These are phyloP conservation scores for Naganishia vishniacii DNA, from an alignment of 768 basidiomycete species.

Conservation along the genomic window DNA sequence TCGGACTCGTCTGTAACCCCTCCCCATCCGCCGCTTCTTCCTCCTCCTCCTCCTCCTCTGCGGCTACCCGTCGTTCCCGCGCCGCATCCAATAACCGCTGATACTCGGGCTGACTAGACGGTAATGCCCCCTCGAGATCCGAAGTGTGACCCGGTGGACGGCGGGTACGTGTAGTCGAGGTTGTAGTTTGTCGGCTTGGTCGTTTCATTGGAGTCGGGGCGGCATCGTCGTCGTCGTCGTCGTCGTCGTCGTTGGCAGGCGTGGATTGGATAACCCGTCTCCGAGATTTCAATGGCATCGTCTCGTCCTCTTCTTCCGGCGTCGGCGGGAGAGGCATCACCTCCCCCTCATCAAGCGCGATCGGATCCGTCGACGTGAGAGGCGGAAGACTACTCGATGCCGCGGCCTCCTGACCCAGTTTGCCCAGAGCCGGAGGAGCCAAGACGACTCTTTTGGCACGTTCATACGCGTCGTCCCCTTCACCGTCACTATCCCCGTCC, in stretches of 20 bases:
- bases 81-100: neutral
- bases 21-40: neutral
- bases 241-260: neutral
- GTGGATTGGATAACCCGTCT: neutral
- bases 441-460: neutral
- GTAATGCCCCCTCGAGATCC: neutral
- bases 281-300: neutral
- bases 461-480: neutral
- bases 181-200: too few species aligned
- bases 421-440: neutral
- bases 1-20: slow-evolving; percentile 12
- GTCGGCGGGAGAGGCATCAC: neutral
- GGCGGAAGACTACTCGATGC: slow-evolving; percentile 11
- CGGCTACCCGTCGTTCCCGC: neutral
- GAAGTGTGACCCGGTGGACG: neutral
- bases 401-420: neutral
- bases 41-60: neutral
- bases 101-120: slow-evolving; percentile 9
- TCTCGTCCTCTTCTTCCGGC: neutral
- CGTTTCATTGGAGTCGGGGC: neutral
- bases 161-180: neutral
- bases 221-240: neutral
- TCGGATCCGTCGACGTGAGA: slow-evolving; percentile 3
- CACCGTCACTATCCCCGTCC: neutral
- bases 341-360: too few species aligned